Evolutionary conservation across 1,139 yeast genomes (phyloP).

Genomic region (Lipomyces yarrowii): DNA sequence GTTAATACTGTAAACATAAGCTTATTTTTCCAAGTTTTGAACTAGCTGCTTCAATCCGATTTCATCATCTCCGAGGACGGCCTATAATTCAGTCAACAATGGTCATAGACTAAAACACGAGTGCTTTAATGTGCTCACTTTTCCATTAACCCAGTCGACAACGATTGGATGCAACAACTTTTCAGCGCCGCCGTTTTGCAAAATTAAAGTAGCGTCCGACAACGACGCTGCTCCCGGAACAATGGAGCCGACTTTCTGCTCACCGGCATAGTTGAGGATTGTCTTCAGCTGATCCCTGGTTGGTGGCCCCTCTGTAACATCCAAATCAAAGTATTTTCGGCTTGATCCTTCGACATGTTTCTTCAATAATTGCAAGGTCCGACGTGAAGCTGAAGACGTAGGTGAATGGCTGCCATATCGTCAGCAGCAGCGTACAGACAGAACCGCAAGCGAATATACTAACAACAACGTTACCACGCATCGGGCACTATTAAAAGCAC

Average conservation of each 20-base stretch:
- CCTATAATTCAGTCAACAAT: slow-evolving; percentile 6
- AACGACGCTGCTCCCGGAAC: slow-evolving; percentile 28
- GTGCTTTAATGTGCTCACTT: slow-evolving; percentile 10
- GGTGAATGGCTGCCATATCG: slow-evolving; percentile 28
- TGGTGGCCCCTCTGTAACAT: slow-evolving; percentile 31
- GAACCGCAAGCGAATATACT: not conserved
- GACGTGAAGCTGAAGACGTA: slow-evolving; percentile 26
- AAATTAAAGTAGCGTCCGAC: slow-evolving; percentile 23
- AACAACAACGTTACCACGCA: slow-evolving; percentile 28
- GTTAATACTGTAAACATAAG: not conserved
- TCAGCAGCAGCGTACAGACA: not conserved
- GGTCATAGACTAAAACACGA: not conserved
- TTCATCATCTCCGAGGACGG: slow-evolving; percentile 31
- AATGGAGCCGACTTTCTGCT: slow-evolving; percentile 20
- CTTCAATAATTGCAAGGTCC: slow-evolving; percentile 19
- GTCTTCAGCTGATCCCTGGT: slow-evolving; percentile 33
- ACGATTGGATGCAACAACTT: slow-evolving; percentile 28
- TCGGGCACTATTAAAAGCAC: slow-evolving; percentile 25
- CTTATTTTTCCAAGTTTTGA: slow-evolving; percentile 7
- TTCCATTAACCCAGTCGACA: slow-evolving; percentile 33
- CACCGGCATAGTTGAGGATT: slow-evolving; percentile 27
- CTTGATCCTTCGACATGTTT: not conserved
- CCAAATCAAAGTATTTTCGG: slow-evolving; percentile 24
- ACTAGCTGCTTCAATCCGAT: slow-evolving; percentile 26
- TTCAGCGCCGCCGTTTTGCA: slow-evolving; percentile 14